Conservation (phyloP, 164 flowering plant species). For the Vitis labrusca region DNA sequence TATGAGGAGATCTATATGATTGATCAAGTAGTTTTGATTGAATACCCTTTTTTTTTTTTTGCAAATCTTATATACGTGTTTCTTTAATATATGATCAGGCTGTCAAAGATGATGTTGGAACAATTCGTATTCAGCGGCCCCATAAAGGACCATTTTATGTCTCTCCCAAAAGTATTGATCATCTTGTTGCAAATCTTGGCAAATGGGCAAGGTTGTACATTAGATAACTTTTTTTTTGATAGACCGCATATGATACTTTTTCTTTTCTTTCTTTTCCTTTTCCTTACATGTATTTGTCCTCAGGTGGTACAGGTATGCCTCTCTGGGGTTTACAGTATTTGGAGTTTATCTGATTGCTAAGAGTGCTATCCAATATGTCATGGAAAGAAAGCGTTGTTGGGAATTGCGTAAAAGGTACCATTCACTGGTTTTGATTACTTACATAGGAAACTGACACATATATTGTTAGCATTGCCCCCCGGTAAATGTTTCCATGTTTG, state of each 20-base stretch:
- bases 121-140: slow-evolving; percentile 80
- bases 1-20: neutral
- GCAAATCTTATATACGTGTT: neutral
- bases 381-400: slow-evolving; percentile 76
- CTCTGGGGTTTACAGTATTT: slow-evolving; percentile 73
- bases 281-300: neutral
- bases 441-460: neutral
- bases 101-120: slow-evolving; percentile 92
- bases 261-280: slow-evolving; percentile 4
- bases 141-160: slow-evolving; percentile 93
- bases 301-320: slow-evolving; percentile 90
- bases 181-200: slow-evolving; percentile 84
- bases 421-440: neutral
- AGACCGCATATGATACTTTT: neutral
- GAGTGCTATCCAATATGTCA: slow-evolving; percentile 56
- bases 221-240: neutral
- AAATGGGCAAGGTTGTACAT: slow-evolving; percentile 83
- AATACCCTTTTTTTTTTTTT: neutral
- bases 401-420: slow-evolving; percentile 74
- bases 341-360: slow-evolving; percentile 82
- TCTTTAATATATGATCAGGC: slow-evolving; percentile 48
- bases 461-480: no score
- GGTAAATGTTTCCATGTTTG: no score
- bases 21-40: neutral
- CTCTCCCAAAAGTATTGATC: slow-evolving; percentile 80